A percentile compares a stretch with the other conserved stretches of the same genome.
Evolutionary conservation across 2,329 filamentous ascomycete genomes (phyloP).

Genomic region (Colletotrichum trifolii): DNA sequence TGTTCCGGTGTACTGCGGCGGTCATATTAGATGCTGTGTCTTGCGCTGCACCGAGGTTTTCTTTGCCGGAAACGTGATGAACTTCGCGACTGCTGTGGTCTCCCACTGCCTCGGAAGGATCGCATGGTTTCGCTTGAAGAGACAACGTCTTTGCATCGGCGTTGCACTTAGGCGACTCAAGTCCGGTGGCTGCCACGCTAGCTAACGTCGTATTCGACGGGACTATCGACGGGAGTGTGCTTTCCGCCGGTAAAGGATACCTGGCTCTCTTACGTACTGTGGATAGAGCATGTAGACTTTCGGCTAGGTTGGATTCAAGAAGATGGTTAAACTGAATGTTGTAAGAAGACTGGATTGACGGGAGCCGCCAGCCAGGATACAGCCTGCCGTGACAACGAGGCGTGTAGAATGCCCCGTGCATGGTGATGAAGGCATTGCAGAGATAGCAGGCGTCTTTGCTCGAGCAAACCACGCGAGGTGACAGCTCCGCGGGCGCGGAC

Average conservation of each 20-base stretch:
- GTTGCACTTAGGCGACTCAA: too few species aligned
- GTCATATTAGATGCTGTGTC: too few species aligned
- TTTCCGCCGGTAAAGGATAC: background rate
- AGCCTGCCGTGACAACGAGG: conserved; percentile 56
- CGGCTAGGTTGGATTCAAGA: background rate
- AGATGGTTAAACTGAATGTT: background rate
- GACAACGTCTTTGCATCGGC: too few species aligned
- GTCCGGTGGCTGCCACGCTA: background rate
- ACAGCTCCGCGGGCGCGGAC: conserved; percentile 38
- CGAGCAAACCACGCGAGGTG: conserved; percentile 57
- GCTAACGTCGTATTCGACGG: background rate
- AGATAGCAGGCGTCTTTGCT: conserved; percentile 64
- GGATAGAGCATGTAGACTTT: background rate
- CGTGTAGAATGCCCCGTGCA: conserved; percentile 53
- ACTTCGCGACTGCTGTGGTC: too few species aligned
- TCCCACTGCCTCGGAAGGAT: too few species aligned
- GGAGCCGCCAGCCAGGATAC: conserved; percentile 58
- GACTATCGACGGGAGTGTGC: background rate
- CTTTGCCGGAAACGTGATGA: too few species aligned
- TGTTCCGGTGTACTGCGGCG: too few species aligned
- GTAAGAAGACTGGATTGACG: conserved; percentile 37
- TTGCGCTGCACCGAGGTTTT: too few species aligned
- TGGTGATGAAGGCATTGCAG: conserved; percentile 58
- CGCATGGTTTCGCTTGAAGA: too few species aligned
- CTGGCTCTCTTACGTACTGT: background rate